Percentiles rank a stretch among this genome's conserved stretches.
These are phyloP conservation scores for Eucalyptus tenuipes DNA, from an alignment of 345 rosid species.

Conservation along the genomic window DNA sequence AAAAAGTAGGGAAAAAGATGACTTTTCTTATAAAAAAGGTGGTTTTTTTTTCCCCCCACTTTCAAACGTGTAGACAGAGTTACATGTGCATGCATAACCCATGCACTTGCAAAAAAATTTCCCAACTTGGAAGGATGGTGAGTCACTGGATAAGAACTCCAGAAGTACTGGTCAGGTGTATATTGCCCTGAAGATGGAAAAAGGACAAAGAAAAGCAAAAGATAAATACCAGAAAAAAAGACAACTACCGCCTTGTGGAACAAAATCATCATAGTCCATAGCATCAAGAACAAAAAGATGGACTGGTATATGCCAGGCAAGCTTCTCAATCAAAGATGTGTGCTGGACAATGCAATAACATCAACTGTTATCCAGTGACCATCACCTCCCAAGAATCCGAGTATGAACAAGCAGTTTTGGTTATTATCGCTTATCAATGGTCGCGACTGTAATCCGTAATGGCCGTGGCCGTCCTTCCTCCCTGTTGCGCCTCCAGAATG, in stretches of 20 bases:
- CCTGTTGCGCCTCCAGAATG: slow-evolving; percentile 68
- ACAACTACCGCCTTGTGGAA: not conserved
- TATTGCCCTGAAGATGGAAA: not conserved
- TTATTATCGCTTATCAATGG: not conserved
- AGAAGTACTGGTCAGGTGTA: not conserved
- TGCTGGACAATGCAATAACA: not conserved
- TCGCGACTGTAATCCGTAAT: slow-evolving; percentile 19
- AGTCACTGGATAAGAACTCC: not conserved
- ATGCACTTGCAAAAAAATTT: not conserved
- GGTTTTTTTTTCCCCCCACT: not conserved
- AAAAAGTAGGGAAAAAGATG: not conserved
- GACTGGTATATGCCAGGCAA: not conserved
- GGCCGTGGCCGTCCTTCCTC: slow-evolving; percentile 46
- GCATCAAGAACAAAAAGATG: not conserved
- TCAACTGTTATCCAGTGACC: not conserved
- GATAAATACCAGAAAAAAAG: not conserved
- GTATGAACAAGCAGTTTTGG: not conserved
- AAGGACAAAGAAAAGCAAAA: not conserved
- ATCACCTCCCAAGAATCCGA: not conserved
- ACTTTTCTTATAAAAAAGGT: not conserved
- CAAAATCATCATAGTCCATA: not conserved
- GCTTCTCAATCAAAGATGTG: not conserved
- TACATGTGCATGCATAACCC: not conserved
- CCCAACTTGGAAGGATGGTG: not conserved
- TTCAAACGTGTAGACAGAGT: not conserved